Evolutionary conservation across 306 rosid species (phyloP), one percentile per base, ranked within the genome.

Genomic region (Quercus berberidifolia): DNA sequence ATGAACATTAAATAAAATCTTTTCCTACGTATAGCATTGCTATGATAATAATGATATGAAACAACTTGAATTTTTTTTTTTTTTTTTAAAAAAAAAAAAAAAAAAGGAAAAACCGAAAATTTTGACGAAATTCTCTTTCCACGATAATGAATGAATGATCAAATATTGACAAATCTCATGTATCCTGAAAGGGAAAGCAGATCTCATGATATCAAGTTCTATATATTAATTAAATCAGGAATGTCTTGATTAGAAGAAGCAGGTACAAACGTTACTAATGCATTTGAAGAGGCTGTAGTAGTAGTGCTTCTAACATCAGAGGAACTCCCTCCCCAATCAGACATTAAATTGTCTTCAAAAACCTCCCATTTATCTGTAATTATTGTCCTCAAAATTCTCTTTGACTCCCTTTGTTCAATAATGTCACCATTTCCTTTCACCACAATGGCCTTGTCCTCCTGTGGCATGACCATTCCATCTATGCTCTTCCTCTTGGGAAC

Each of bases 301-400:
- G 30, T 4, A 55, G 23, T 23, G 76, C 15, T 71, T 65, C 54
- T 35, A 72, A 56, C 84, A 77, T 38, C 62, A 15, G n/a, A 55
- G 38, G 15, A 33, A 55, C 51, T 81, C 33, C 54, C 74, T 51
- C 38, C 49, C 26, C 18, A 69, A 75, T 64, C 67, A 72, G 21
- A 60, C 31, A 55, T 49, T 4, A 21, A 38, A 55, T 90, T 91
- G 10, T 86, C 95, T 10, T 91, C 94, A 77, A 94, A 94, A 23
- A 84, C 75, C 83, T 88, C 99, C 99, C 97, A 94, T 49, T 91
- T 83, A 4, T 94, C 87, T 0, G 99, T 94, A 15, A 94, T 86
- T 33, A 92, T 85, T 1, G 99, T 94, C 78, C 55, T 84, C 80
- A 87, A 82, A 23, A 38, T 74, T 11, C 83, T 80, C 28, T 75